phyloP scores from a whole-genome alignment of 192 early-diverging fungal genomes.

The Umbelopsis vinacea region DNA sequence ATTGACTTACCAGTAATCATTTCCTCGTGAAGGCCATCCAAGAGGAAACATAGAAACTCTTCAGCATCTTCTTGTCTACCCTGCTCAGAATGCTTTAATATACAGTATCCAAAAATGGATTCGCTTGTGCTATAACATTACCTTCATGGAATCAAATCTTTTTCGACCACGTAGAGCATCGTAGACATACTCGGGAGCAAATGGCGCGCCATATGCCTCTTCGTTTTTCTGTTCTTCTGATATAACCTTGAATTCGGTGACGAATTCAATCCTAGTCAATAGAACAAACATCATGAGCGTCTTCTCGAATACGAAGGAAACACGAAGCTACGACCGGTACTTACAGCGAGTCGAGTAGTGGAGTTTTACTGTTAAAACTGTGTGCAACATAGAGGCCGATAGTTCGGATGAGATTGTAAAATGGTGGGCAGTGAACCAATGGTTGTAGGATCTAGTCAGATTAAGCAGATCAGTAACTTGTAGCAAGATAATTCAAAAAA shows the following conservation, averaged over 20 bases:
- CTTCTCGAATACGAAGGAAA: too few relatives aligned
- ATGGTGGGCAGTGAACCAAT: constrained; percentile 88
- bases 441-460: constrained; percentile 79
- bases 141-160: constrained; percentile 79
- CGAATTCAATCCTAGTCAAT: constrained; percentile 41
- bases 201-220: constrained; percentile 67
- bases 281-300: too few relatives aligned
- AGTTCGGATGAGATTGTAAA: constrained; percentile 83
- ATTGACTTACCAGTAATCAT: constrained; percentile 50
- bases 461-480: background rate
- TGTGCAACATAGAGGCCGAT: constrained; percentile 68
- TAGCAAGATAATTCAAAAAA: background rate
- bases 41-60: constrained; percentile 91
- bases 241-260: constrained; percentile 39
- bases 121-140: constrained; percentile 24
- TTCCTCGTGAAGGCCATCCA: constrained; percentile 97
- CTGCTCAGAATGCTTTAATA: constrained; percentile 24
- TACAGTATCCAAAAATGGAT: background rate
- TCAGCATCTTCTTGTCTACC: constrained; percentile 98
- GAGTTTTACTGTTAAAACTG: constrained; percentile 76
- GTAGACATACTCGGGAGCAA: constrained; percentile 95
- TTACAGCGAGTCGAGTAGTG: constrained; percentile 87
- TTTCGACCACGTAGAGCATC: constrained; percentile 80
- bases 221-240: constrained; percentile 28
- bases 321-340: constrained; percentile 11